Conservation (phyloP, 73 alveolate species). For the Paramecium octaurelia region DNA sequence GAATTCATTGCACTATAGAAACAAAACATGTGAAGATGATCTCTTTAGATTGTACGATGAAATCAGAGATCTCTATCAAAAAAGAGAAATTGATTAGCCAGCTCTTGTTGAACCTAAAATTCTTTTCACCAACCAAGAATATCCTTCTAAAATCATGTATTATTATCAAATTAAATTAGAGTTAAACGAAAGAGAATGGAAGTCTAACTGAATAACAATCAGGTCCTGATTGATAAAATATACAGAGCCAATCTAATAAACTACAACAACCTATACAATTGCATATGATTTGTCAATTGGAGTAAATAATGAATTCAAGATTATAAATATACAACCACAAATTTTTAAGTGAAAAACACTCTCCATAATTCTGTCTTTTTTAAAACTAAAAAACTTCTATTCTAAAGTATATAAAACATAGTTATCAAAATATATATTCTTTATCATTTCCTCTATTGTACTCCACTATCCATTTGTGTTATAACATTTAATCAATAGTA, state of each 20-base stretch:
- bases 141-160: not conserved
- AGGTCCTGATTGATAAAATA: not conserved
- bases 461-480: constrained; percentile 51
- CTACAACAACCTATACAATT: not conserved
- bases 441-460: not conserved
- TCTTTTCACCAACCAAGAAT: not conserved
- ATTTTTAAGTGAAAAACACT: not conserved
- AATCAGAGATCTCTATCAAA: not conserved
- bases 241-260: not conserved
- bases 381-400: not conserved
- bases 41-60: not conserved
- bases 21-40: not conserved
- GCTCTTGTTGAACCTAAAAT: not conserved
- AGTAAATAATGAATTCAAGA: not conserved
- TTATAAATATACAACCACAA: not conserved
- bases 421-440: not conserved
- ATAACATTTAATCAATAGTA: constrained; percentile 18
- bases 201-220: not conserved
- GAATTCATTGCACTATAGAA: not conserved
- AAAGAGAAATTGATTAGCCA: not conserved
- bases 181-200: not conserved
- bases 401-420: not conserved
- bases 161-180: not conserved
- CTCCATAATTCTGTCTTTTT: not conserved
- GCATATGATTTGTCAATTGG: not conserved